phyloP scores from a whole-genome alignment of 495 filamentous ascomycete species.

The Penicillium paradoxum region DNA sequence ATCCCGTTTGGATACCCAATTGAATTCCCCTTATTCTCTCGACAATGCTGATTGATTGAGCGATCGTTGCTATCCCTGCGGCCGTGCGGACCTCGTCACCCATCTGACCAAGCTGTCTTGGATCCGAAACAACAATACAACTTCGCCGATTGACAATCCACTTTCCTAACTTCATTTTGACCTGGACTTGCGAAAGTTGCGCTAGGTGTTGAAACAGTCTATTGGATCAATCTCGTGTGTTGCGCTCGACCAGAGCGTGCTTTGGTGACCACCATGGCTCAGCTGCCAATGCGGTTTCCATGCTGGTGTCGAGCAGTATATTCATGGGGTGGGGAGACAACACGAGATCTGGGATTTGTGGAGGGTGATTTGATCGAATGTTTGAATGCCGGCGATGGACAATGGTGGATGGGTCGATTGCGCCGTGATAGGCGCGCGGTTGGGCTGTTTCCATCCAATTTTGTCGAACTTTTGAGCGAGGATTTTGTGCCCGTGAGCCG shows the following conservation, averaged over 20 bases:
- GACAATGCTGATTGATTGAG: slow-evolving; percentile 17
- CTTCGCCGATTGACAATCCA: not conserved
- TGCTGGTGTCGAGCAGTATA: slow-evolving; percentile 96
- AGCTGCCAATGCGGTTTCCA: slow-evolving; percentile 80
- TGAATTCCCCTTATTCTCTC: not conserved
- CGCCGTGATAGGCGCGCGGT: slow-evolving; percentile 80
- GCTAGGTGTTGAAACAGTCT: not conserved
- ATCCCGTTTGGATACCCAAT: not conserved
- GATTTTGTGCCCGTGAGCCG: slow-evolving; percentile 75
- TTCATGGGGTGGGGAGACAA: slow-evolving; percentile 96
- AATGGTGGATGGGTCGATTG: slow-evolving; percentile 95
- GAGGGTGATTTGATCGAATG: slow-evolving; percentile 98
- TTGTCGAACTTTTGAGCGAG: slow-evolving; percentile 84
- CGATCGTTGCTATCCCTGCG: slow-evolving; percentile 7
- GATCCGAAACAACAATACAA: not conserved
- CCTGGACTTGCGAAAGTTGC: not conserved
- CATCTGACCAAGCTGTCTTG: slow-evolving; percentile 8
- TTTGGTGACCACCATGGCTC: slow-evolving; percentile 45
- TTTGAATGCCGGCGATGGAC: slow-evolving; percentile 93
- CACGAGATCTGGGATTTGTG: slow-evolving; percentile 89
- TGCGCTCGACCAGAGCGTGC: not conserved
- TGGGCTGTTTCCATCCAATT: slow-evolving; percentile 94
- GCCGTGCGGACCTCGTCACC: slow-evolving; percentile 17
- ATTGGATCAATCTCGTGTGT: not conserved
- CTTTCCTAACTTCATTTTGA: not conserved